A percentile compares a stretch with the other conserved stretches of the same genome.
Conservation (phyloP, 116 monocot genomes). For the Thalassia testudinum region DNA sequence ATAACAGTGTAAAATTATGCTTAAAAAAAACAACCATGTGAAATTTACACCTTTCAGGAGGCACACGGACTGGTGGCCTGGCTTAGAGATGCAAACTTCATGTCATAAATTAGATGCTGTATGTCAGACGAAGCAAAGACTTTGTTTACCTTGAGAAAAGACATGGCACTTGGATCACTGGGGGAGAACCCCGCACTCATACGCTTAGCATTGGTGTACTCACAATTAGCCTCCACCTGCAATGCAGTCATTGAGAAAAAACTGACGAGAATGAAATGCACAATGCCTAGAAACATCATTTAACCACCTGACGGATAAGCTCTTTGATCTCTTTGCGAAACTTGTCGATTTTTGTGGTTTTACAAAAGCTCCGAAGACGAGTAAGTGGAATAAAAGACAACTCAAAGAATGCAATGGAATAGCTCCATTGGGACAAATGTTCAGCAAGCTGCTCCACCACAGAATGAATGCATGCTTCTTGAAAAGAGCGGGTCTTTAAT, state of each 20-base stretch:
- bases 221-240: slow-evolving; percentile 61
- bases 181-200: slow-evolving; percentile 34
- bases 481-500: slow-evolving; percentile 73
- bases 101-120: too few species aligned
- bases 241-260: background rate
- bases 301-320: slow-evolving; percentile 59
- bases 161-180: slow-evolving; percentile 32
- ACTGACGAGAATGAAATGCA: too few species aligned
- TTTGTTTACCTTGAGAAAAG: slow-evolving; percentile 67
- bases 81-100: too few species aligned
- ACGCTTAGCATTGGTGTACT: slow-evolving; percentile 54
- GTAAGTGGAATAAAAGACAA: slow-evolving; percentile 76
- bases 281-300: background rate
- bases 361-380: slow-evolving; percentile 64
- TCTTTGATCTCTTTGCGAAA: slow-evolving; percentile 70
- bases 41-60: too few species aligned
- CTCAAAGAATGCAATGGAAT: slow-evolving; percentile 85
- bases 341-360: slow-evolving; percentile 43
- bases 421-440: slow-evolving; percentile 88
- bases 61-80: too few species aligned
- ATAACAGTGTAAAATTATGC: background rate
- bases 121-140: too few species aligned
- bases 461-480: slow-evolving; percentile 69
- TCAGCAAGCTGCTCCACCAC: slow-evolving; percentile 81
- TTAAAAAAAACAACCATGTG: background rate